phyloP scores from a whole-genome alignment of 2,329 filamentous ascomycete genomes.

The Magnaporthiopsis rhizophila region DNA sequence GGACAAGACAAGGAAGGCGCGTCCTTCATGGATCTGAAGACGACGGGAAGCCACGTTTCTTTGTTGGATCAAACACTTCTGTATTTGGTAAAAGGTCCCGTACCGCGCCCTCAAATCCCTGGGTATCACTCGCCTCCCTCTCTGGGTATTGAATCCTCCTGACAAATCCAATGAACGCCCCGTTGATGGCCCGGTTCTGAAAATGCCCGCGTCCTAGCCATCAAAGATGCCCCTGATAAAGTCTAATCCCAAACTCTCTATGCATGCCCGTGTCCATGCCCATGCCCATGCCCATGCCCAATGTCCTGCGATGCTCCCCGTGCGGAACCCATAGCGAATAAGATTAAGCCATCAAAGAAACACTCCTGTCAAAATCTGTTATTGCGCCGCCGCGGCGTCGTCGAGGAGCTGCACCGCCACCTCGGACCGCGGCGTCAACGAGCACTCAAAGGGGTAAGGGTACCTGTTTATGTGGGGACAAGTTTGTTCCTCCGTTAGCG shows the following conservation, averaged over 20 bases:
- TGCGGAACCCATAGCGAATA: neutral
- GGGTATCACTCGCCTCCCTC: too few relatives aligned
- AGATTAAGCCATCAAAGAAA: neutral
- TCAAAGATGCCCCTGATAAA: neutral
- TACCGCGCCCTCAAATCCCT: too few relatives aligned
- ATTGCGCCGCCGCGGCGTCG: constrained; percentile 1
- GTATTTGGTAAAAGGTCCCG: too few relatives aligned
- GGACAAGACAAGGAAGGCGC: neutral
- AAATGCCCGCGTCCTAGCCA: neutral
- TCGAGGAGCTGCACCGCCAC: constrained; percentile 1
- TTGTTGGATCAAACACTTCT: too few relatives aligned
- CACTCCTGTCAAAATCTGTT: neutral
- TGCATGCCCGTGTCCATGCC: too few relatives aligned
- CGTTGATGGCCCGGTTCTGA: neutral
- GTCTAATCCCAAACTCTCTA: neutral
- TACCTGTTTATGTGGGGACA: neutral
- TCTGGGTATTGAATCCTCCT: too few relatives aligned
- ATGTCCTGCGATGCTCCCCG: neutral
- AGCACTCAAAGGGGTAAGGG: constrained; percentile 4
- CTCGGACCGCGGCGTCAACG: constrained; percentile 1
- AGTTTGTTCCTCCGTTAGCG: too few relatives aligned
- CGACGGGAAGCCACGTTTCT: too few relatives aligned
- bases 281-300: too few relatives aligned
- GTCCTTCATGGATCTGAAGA: neutral
- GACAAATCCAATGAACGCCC: neutral